Percentiles rank a stretch among this genome's conserved stretches.
Evolutionary conservation across 1,284 basidiomycete species (phyloP).

Genomic region (Ustilago loliicola): DNA sequence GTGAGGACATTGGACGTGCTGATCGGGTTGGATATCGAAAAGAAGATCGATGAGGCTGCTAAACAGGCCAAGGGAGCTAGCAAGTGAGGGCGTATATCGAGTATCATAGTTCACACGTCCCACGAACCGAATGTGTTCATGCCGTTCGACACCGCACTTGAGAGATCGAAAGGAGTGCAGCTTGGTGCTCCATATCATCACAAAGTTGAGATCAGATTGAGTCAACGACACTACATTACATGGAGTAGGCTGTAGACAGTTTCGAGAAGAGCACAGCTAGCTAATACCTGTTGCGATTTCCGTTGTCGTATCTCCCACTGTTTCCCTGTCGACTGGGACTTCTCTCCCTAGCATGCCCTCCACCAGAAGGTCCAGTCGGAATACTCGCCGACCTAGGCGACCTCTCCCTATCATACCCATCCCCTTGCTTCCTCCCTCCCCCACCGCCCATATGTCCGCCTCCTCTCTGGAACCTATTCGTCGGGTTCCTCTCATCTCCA

Average conservation of each 20-base stretch:
- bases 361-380: background rate
- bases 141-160: too few species aligned
- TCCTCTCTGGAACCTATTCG: conserved; percentile 27
- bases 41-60: conserved; percentile 45
- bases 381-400: conserved; percentile 21
- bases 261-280: background rate
- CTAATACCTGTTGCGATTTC: conserved; percentile 44
- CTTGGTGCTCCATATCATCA: too few species aligned
- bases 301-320: conserved; percentile 27
- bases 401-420: conserved; percentile 23
- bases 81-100: too few species aligned
- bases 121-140: too few species aligned
- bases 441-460: conserved; percentile 17
- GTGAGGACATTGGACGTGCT: conserved; percentile 52
- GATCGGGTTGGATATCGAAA: conserved; percentile 55
- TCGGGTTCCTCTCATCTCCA: conserved; percentile 1
- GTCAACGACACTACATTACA: background rate
- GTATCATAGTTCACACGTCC: too few species aligned
- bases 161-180: too few species aligned
- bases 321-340: conserved; percentile 30
- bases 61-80: conserved; percentile 29
- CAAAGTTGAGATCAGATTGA: background rate
- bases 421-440: background rate
- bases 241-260: too few species aligned
- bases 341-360: conserved; percentile 28